Conservation (phyloP, 352 stramenopile genomes). For the Globisporangium sylvaticum region DNA sequence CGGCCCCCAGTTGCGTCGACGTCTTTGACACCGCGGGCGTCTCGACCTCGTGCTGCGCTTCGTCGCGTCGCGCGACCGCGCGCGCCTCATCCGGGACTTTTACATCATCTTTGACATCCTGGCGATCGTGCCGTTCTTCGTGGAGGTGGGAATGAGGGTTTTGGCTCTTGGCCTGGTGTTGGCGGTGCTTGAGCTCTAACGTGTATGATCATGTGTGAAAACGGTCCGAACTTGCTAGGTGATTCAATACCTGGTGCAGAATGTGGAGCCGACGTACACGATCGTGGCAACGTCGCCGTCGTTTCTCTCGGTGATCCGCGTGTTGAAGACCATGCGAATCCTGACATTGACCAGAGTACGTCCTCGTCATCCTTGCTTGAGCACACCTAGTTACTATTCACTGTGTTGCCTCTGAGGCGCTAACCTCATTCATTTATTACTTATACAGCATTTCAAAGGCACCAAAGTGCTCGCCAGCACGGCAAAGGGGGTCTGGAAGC, state of each 20-base stretch:
- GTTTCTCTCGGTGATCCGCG: conserved; percentile 58
- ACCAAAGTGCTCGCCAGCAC: conserved; percentile 64
- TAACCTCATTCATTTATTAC: not conserved
- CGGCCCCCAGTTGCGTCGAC: conserved; percentile 25
- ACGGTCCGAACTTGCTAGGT: conserved; percentile 12
- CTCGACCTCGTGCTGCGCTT: conserved; percentile 44
- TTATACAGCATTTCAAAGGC: conserved; percentile 54
- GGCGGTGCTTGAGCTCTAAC: not conserved
- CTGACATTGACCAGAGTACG: conserved; percentile 62
- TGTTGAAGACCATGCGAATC: conserved; percentile 73
- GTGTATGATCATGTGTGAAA: not conserved
- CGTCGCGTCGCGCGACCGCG: conserved; percentile 35
- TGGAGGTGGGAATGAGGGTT: too few relatives aligned
- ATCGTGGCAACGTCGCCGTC: conserved; percentile 62
- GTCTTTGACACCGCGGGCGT: conserved; percentile 27
- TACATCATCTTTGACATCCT: conserved; percentile 70
- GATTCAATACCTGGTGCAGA: conserved; percentile 23
- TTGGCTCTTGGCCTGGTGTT: not conserved
- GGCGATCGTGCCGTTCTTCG: conserved; percentile 56
- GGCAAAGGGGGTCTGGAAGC: conserved; percentile 47
- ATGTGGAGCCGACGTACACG: conserved; percentile 42
- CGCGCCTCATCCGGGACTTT: conserved; percentile 41
- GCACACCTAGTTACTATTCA: too few relatives aligned
- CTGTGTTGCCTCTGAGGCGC: not conserved
- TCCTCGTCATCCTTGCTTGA: not conserved